These are phyloP conservation scores for Lipomyces kockii DNA, from an alignment of 805 yeast species.

Conservation along the genomic window DNA sequence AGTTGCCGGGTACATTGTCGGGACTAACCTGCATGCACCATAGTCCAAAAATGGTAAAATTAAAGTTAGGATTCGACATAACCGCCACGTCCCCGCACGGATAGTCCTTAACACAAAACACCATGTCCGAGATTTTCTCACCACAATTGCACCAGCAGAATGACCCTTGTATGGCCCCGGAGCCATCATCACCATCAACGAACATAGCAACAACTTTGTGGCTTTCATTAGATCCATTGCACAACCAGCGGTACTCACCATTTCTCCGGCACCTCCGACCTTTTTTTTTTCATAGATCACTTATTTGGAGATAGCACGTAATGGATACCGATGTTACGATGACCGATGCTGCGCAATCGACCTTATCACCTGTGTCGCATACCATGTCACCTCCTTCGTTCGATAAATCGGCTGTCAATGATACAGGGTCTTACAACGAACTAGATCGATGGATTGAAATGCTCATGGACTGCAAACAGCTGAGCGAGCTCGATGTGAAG, in stretches of 20 bases:
- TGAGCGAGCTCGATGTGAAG: slow-evolving; percentile 78
- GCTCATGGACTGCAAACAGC: slow-evolving; percentile 76
- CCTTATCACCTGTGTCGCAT: slow-evolving; percentile 33
- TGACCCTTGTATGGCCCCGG: not conserved
- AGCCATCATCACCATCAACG: too few species aligned
- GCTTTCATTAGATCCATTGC: too few species aligned
- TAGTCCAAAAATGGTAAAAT: too few species aligned
- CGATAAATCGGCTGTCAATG: slow-evolving; percentile 31
- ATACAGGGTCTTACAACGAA: slow-evolving; percentile 54
- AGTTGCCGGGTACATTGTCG: too few species aligned
- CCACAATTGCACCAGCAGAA: not conserved
- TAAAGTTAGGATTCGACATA: not conserved
- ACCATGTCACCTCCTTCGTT: slow-evolving; percentile 20
- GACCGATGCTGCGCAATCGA: slow-evolving; percentile 32
- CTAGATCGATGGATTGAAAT: slow-evolving; percentile 88
- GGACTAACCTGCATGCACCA: too few species aligned
- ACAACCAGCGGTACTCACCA: not conserved
- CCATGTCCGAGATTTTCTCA: too few species aligned
- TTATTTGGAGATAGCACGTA: not conserved
- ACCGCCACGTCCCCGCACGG: not conserved
- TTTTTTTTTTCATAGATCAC: not conserved
- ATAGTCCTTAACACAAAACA: not conserved
- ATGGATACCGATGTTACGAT: slow-evolving; percentile 35
- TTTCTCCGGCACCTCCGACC: not conserved
- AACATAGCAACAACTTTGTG: too few species aligned